Conservation (phyloP, 345 rosid genomes). For the Eucalyptus pauciflora region DNA sequence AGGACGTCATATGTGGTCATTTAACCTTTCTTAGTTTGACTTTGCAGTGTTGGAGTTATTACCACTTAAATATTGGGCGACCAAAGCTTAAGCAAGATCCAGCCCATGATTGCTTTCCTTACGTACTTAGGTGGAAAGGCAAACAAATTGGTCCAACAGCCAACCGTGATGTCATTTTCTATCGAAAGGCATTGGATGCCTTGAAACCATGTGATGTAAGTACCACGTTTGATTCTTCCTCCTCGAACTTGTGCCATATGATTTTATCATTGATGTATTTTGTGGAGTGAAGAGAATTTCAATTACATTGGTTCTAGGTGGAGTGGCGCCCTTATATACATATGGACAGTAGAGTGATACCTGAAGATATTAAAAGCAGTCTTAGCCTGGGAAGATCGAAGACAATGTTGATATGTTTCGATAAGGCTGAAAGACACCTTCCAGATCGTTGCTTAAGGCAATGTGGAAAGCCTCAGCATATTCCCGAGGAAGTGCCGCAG, state of each 20-base stretch:
- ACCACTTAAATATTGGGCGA: constrained; percentile 75
- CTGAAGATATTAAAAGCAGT: constrained; percentile 43
- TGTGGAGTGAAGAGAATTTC: neutral
- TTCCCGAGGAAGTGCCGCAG: constrained; percentile 74
- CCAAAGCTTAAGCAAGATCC: constrained; percentile 88
- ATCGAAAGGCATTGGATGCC: constrained; percentile 72
- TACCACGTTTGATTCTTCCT: neutral
- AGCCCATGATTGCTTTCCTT: constrained; percentile 75
- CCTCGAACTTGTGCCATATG: neutral
- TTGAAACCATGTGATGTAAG: constrained; percentile 73
- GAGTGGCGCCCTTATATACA: constrained; percentile 84
- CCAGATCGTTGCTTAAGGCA: constrained; percentile 95
- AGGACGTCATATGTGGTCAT: neutral
- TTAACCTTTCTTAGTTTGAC: neutral
- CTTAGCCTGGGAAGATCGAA: constrained; percentile 80
- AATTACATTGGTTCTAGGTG: constrained; percentile 37
- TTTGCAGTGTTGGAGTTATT: constrained; percentile 92
- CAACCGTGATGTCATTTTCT: constrained; percentile 80
- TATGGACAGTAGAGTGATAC: constrained; percentile 61
- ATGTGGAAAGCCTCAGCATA: constrained; percentile 58
- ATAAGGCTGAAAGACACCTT: constrained; percentile 98
- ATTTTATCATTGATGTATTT: neutral
- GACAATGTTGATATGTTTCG: constrained; percentile 92
- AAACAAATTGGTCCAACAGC: constrained; percentile 94
- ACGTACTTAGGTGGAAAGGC: constrained; percentile 87